Evolutionary conservation across 2,329 filamentous ascomycete genomes (phyloP).

Genomic region (Beauveria caledonica): DNA sequence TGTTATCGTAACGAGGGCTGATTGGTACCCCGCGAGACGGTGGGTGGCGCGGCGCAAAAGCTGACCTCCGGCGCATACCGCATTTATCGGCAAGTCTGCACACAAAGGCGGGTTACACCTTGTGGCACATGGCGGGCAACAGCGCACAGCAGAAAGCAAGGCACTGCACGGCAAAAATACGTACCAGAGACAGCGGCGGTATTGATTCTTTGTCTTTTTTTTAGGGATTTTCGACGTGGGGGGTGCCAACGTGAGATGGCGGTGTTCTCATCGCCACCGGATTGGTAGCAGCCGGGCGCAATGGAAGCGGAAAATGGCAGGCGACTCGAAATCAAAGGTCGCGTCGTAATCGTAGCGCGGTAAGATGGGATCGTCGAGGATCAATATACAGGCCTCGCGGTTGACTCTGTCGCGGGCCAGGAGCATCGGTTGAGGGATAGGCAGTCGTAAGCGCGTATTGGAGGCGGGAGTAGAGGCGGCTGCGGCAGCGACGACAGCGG

Average conservation of each 20-base stretch:
- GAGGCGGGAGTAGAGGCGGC: conserved; percentile 14
- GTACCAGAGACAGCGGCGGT: conserved; percentile 30
- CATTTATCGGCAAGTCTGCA: background rate
- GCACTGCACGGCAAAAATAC: conserved; percentile 11
- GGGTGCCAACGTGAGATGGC: conserved; percentile 33
- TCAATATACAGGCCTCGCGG: conserved; percentile 43
- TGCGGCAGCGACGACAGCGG: background rate
- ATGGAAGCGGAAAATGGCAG: conserved; percentile 9
- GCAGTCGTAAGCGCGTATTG: conserved; percentile 2
- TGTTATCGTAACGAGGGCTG: background rate
- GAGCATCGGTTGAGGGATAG: conserved; percentile 3
- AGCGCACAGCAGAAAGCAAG: background rate
- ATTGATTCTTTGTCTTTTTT: conserved; percentile 17
- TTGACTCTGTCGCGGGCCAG: conserved; percentile 21
- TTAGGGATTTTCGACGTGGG: conserved; percentile 42
- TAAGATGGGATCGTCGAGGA: conserved; percentile 49
- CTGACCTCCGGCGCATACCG: background rate
- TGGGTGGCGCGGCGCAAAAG: background rate
- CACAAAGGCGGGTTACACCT: background rate
- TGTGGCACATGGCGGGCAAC: background rate
- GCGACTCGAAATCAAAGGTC: conserved; percentile 20
- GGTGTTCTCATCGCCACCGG: conserved; percentile 32
- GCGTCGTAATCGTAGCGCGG: conserved; percentile 33
- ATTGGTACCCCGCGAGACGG: background rate
- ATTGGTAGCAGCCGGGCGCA: background rate